phyloP scores from a whole-genome alignment of 495 filamentous ascomycete species.

The Neurospora hispaniola region DNA sequence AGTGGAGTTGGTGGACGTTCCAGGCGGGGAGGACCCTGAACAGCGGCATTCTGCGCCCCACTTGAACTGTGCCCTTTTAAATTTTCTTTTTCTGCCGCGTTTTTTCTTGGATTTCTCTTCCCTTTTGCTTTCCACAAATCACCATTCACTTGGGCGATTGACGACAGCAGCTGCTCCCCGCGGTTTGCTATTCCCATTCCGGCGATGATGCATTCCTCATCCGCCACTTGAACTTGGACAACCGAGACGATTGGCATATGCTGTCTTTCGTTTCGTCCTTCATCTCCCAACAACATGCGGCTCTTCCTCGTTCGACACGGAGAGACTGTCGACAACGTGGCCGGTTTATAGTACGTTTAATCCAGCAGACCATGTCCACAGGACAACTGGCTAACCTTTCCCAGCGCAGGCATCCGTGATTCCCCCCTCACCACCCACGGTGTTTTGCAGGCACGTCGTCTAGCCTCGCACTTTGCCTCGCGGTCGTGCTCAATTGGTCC shows the following conservation, averaged over 20 bases:
- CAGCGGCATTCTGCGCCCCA: background rate
- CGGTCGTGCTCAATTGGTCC: constrained; percentile 26
- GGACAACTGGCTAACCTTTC: constrained; percentile 9
- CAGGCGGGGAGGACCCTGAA: background rate
- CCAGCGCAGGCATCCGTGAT: constrained; percentile 68
- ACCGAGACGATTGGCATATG: background rate
- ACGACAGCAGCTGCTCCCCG: background rate
- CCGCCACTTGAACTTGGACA: background rate
- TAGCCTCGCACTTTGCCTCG: constrained; percentile 49
- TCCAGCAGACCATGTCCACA: background rate
- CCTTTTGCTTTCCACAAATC: background rate
- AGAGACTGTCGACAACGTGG: constrained; percentile 82
- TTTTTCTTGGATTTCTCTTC: background rate
- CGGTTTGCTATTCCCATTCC: background rate
- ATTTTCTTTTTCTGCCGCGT: background rate
- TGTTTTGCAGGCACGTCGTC: constrained; percentile 56
- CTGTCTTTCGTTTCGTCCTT: background rate
- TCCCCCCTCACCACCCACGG: constrained; percentile 77
- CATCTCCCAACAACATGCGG: constrained; percentile 38
- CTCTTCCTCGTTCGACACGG: constrained; percentile 76
- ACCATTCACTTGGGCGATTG: background rate
- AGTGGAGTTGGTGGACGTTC: background rate
- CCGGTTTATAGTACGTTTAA: constrained; percentile 53
- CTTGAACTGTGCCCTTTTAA: background rate
- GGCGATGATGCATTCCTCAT: background rate